Evolutionary conservation across 352 stramenopile species (phyloP), one percentile per base, ranked within the genome.

Genomic region (Phytophthora sp.): DNA sequence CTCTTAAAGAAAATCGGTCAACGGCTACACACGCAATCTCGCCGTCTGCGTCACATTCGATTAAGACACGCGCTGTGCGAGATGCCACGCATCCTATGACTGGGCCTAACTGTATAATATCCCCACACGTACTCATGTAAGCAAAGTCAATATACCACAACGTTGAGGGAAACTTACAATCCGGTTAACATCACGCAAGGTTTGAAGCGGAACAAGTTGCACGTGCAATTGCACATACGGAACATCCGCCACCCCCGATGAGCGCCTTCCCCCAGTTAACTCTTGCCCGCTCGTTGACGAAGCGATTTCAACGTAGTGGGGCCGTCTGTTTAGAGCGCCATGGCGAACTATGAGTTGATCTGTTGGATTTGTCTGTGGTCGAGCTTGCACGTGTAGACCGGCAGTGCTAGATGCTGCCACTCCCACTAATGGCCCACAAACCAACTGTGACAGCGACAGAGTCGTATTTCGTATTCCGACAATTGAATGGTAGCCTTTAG

Each of bases 41-140:
- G 4, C 51, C 54, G 31, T 82, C 77, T 32, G 45, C 51, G 27
- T 80, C 69, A 13, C 67, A 70, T 56, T 86, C 79, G 20, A 89
- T 45, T 23, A 87, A 48, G 30, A 87, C 67, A 26, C 53, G 57
- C 39, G 72, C 75, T 1, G 49, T 42, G 1, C 45, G 61, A 54
- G 55, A 38, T 0, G 74, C 66, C 5, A 85, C 74, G 20, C 53
- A 73, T 13, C 79, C 79, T 17, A 88, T 49, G 12, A 87, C 49
- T 17, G 79, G 79, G 17, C 77, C 79, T 13, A 88, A 28, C 66
- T 84, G 24, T 13, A 34, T 35, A n/a, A 17, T 32, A 56, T 18
- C 26, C 3, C 4, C 30, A 50, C 7, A 11, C 28, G 28, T 32
- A 6, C 6, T 32, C 21, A 60, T 7, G 11, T 7, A n/a, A 17